Evolutionary conservation across 2,329 filamentous ascomycete genomes (phyloP).

Genomic region (Sporothrix protearum): DNA sequence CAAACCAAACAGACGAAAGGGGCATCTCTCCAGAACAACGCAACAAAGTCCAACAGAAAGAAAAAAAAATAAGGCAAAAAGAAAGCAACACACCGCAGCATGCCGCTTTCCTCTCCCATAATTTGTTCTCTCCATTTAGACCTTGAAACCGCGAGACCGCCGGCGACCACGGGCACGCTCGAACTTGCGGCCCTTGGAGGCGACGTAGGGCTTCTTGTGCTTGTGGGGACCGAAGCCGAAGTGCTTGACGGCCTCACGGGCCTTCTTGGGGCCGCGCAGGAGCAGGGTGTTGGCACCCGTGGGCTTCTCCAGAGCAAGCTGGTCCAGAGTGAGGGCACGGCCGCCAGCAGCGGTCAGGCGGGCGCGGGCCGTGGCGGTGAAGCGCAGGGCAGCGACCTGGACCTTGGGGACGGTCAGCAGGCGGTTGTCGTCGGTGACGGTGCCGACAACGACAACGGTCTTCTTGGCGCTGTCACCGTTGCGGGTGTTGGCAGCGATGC

Average conservation of each 20-base stretch:
- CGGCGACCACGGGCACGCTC: constrained; percentile 98
- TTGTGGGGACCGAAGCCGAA: constrained; percentile 98
- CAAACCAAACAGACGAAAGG: not conserved
- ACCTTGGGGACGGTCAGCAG: constrained; percentile 87
- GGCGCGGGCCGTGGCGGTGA: constrained; percentile 93
- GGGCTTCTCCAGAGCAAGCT: constrained; percentile 90
- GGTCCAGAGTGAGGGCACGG: constrained; percentile 92
- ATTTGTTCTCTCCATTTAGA: constrained; percentile 58
- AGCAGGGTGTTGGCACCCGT: constrained; percentile 97
- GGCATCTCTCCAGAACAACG: not conserved
- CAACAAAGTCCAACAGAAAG: constrained; percentile 6
- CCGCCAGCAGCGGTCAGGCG: constrained; percentile 91
- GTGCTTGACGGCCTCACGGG: constrained; percentile 97
- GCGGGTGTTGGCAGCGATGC: constrained; percentile 70
- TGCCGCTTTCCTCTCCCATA: not conserved
- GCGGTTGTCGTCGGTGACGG: constrained; percentile 97
- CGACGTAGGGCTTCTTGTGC: constrained; percentile 97
- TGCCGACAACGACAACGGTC: constrained; percentile 91
- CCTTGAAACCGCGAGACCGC: constrained; percentile 99
- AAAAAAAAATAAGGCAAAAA: not conserved
- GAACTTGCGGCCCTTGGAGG: constrained; percentile 99
- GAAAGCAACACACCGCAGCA: not conserved
- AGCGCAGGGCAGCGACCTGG: constrained; percentile 88
- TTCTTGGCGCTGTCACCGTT: constrained; percentile 65
- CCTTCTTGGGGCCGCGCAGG: constrained; percentile 96